Evolutionary conservation across 345 rosid species (phyloP), one percentile per base, ranked within the genome.

Genomic region (Diplotaxis tenuifolia): DNA sequence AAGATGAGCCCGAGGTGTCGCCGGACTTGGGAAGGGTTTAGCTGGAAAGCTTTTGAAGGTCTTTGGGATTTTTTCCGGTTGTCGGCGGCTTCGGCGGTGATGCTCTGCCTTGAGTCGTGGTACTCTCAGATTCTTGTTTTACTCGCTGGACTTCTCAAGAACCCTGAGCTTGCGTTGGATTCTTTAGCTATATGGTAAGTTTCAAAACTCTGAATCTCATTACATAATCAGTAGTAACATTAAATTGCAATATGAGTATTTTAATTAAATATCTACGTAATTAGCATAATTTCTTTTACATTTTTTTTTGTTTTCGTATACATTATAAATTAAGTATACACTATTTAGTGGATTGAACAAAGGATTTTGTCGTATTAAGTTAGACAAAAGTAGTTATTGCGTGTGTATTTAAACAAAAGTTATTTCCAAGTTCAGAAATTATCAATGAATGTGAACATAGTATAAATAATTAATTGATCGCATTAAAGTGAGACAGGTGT

Each of bases 21-120:
- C 31, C 21, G 73, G 14, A 85, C 77, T 0, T 88, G 91, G 91
- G 79, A 47, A 10, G 94, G 94, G 20, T 75, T 86, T 50, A 85
- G 80, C 71, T 25, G 76, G 61, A 80, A 77, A 77, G 91, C 89
- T 3, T 88, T 88, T 59, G 70, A 82, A 11, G 85, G 86, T 34
- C 76, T 88, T 8, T 77, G 89, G 87, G 83, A 71, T 0, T 86
- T 86, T 81, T 59, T 84, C 53, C 75, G 79, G 34, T 72, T 86
- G 59, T 89, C 94, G 0, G 56, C 83, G 1, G 86, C 94, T 10
- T 89, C 91, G 0, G 91, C 94, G 0, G 84, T 88, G 7, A 88
- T 86, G 91, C 76, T 85, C 12, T 82, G 88, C 38, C 75, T 88
- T 2, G 94, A 88, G 57, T 73, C 82, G 23, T 88, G 91, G 94